These are phyloP conservation scores for Nicotiana obtusifolia DNA, from an alignment of 257 asterid species.

Conservation along the genomic window DNA sequence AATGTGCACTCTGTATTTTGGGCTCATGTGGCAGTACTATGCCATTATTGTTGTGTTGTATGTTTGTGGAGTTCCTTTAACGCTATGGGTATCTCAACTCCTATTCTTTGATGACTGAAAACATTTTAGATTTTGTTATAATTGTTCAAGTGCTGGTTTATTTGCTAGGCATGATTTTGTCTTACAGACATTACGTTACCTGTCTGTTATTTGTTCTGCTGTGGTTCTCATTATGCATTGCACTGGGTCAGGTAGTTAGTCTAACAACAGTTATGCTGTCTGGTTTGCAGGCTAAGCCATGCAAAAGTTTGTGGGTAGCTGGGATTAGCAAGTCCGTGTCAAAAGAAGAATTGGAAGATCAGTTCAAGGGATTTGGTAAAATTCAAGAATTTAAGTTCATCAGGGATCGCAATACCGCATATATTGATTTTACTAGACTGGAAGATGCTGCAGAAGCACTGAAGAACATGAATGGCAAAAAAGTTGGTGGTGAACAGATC, in stretches of 20 bases:
- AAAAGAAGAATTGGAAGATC: constrained; percentile 81
- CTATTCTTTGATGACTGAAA: neutral
- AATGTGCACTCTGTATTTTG: neutral
- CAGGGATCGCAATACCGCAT: constrained; percentile 81
- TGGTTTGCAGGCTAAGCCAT: constrained; percentile 80
- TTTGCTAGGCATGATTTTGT: neutral
- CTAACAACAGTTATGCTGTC: constrained; percentile 11
- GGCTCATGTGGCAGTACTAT: neutral
- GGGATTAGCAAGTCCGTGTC: constrained; percentile 72
- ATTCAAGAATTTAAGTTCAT: constrained; percentile 80
- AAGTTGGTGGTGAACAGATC: constrained; percentile 60
- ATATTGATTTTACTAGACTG: constrained; percentile 59
- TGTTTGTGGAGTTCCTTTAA: neutral
- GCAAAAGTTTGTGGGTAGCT: constrained; percentile 93
- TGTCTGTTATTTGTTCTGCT: neutral
- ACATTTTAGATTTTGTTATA: neutral
- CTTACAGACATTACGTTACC: neutral
- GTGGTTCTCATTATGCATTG: neutral
- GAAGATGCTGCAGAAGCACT: constrained; percentile 87
- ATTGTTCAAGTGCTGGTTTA: constrained; percentile 5
- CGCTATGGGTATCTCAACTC: neutral
- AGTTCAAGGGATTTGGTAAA: constrained; percentile 69
- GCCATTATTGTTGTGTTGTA: neutral
- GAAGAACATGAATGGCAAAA: constrained; percentile 71
- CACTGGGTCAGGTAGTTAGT: constrained; percentile 6